Conservation (phyloP, 306 rosid species). For the Psophocarpus tetragonolobus region DNA sequence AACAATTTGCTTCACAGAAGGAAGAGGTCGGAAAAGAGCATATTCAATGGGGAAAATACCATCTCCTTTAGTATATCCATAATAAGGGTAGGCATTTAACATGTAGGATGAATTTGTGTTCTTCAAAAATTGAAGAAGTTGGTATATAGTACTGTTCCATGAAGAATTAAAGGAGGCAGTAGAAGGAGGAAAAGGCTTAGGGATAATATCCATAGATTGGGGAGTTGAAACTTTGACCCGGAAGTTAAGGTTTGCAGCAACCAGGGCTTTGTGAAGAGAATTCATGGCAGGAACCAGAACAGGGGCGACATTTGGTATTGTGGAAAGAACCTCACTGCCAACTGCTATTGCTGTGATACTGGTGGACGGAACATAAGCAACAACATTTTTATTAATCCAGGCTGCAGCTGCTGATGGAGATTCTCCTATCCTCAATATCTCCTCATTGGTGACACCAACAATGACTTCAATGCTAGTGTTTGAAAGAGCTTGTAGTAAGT, state of each 20-base stretch:
- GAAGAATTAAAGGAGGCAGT: conserved; percentile 81
- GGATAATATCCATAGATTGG: conserved; percentile 87
- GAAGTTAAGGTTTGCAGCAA: conserved; percentile 80
- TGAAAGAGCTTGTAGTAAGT: conserved; percentile 80
- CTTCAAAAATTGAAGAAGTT: conserved; percentile 76
- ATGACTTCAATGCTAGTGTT: conserved; percentile 76
- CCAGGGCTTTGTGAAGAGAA: conserved; percentile 84
- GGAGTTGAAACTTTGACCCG: conserved; percentile 92
- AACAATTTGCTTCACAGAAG: conserved; percentile 93
- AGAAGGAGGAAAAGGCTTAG: conserved; percentile 90
- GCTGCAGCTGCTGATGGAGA: conserved; percentile 88
- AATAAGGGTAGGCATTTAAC: conserved; percentile 87
- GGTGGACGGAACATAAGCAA: conserved; percentile 81
- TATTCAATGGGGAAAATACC: conserved; percentile 95
- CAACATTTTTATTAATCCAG: conserved; percentile 88
- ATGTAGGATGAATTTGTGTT: conserved; percentile 81
- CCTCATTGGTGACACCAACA: conserved; percentile 86
- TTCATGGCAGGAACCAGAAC: conserved; percentile 94
- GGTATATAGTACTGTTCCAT: conserved; percentile 72
- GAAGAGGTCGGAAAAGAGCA: conserved; percentile 88
- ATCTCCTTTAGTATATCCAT: conserved; percentile 71
- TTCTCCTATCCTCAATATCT: conserved; percentile 79
- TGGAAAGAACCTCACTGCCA: conserved; percentile 93
- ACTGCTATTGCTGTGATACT: conserved; percentile 91
- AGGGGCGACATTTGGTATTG: conserved; percentile 78